A percentile compares a stretch with the other conserved stretches of the same genome.
These are phyloP conservation scores for Paspalum vaginatum DNA, from an alignment of 176 grass and related monocot species.

Conservation along the genomic window DNA sequence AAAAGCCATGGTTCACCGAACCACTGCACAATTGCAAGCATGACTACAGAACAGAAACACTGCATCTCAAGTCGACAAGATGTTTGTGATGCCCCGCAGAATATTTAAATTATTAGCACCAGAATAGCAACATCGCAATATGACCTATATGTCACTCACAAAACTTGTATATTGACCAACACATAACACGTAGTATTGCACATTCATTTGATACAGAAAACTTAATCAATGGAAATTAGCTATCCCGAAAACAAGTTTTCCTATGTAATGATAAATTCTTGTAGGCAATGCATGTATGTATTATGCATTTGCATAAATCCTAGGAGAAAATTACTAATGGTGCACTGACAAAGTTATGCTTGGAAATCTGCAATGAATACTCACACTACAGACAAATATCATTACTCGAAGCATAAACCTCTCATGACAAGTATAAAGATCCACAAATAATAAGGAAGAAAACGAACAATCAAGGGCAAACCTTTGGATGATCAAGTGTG, in stretches of 20 bases:
- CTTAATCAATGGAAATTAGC: neutral
- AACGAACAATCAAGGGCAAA: conserved; percentile 25
- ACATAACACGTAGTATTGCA: conserved; percentile 19
- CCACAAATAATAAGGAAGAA: conserved; percentile 18
- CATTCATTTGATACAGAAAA: conserved; percentile 22
- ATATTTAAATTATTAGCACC: neutral
- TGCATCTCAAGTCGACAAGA: neutral
- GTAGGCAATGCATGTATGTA: conserved; percentile 11
- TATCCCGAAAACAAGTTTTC: neutral
- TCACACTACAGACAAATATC: neutral
- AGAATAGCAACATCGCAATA: neutral
- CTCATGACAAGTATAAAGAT: conserved; percentile 8
- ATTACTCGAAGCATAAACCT: neutral
- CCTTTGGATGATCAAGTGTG: conserved; percentile 72
- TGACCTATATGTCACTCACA: neutral
- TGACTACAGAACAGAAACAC: neutral
- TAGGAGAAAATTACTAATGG: conserved; percentile 19
- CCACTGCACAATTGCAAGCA: conserved; percentile 1
- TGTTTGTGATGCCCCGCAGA: neutral
- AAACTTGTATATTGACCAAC: neutral
- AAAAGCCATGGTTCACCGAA: neutral
- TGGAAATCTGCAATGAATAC: neutral
- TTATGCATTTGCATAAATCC: conserved; percentile 5
- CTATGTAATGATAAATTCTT: neutral
- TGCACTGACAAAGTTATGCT: conserved; percentile 11